Base-by-base conservation (phyloP, 805 yeast species). In the Isabelozyma heimii region DNA sequence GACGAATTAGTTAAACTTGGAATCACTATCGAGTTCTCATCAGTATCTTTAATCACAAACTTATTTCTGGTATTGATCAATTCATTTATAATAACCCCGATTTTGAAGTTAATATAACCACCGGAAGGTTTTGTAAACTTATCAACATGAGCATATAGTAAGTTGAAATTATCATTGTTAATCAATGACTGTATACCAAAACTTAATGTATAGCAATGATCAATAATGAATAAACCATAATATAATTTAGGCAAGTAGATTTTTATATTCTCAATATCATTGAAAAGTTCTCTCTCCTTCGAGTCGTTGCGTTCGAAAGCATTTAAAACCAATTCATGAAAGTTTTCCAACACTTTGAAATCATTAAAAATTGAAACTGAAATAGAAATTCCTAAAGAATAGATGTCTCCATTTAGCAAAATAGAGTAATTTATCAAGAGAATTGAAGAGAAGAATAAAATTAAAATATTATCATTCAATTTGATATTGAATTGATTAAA, bases 301-400 rank as follows among this genome's bases (percentile, higher is more conserved):
- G 8, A 30, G 8, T 30, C 35, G 45, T 45, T 24, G 46, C 43
- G 17, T 42, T 37, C 45, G 40, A 37, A 37, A 12, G 24, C 12
- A 28, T 33, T 38, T 54, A 72, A 64, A 8, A 66, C 63, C 13
- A 70, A 63, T 48, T 72, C 77, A 27, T 72, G 65, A 56, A 73
- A 69, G 43, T 72, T 67, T 46, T 77, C 75, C 54, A 73, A 72
- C 8, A 85, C 63, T 52, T 76, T 76, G 62, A 82, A 77, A 55
- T 84, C 89, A 59, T 81, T 81, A 58, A 84, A 79, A 12, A 83
- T 72, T 1, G 83, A 67, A 12, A 77, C 72, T 1, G 85, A 70
- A 41, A 62, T 68, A 3, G 82, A 75, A 27, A 86, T 69, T 1
- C 85, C 83, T 38, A 82, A 66, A 6, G 87, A 80, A 57, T 80